Evolutionary conservation across 2,329 filamentous ascomycete species (phyloP), one percentile per base, ranked within the genome.

Genomic region (Stromatinia cepivora): DNA sequence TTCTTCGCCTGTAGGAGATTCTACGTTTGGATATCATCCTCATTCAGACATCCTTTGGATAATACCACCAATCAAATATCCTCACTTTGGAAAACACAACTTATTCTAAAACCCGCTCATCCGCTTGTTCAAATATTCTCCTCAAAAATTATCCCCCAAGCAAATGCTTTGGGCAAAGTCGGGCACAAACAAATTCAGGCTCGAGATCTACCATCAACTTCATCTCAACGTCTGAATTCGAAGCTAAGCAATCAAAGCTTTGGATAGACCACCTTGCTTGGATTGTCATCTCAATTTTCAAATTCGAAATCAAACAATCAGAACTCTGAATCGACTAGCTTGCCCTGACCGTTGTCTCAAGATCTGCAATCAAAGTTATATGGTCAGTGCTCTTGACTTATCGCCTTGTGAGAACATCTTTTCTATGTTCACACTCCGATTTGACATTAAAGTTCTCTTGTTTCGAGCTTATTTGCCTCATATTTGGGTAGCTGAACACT

Each of bases 131-230:
- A 52, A 15, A 52, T 5, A 9, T 3, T 28, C 50, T 28, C 50
- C 13, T 8, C 50, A 52, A 52, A 8, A 28, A 8, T 9, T 1
- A 2, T 28, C 6, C 2, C 13, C 8, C n/a, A 52, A 1, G 11
- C 11, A 28, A 25, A 52, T 3, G 13, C 11, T 52, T 0, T 28
- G n/a, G 2, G 50, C 13, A 52, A 52, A 28, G 5, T 10, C 25
- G 4, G 3, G 0, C n/a, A 25, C 15, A 3, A 4, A 28, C 8
- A 0, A 15, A n/a, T 9, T 17, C 0, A 28, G 25, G 1, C 50
- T 8, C n/a, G 2, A 52, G n/a, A 52, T 3, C n/a, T 1, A 52
- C 2, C 4, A 52, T 52, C 50, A 52, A 28, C 7, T 7, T 1
- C 0, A 0, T 52, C 50, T 52, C 50, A 52, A 9, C 1, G 0